phyloP scores from a whole-genome alignment of 768 basidiomycete species.

The Hemileccinum impolitum region DNA sequence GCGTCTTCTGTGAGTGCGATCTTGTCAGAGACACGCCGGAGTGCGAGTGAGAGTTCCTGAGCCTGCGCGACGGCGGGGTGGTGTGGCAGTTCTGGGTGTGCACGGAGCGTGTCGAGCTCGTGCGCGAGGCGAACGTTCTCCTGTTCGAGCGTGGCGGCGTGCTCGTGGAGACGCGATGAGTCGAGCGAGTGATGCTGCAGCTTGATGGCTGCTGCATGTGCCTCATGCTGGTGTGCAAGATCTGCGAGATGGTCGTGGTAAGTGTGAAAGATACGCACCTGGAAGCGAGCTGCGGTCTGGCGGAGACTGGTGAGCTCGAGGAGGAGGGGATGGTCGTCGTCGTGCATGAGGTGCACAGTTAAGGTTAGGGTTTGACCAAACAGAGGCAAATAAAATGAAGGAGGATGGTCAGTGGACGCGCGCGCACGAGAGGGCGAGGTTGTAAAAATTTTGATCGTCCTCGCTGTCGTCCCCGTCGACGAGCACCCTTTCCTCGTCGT shows the following conservation, averaged over 20 bases:
- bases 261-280: conserved; percentile 34
- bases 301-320: conserved; percentile 46
- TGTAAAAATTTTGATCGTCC: conserved; percentile 11
- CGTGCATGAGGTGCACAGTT: conserved; percentile 5
- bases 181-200: conserved; percentile 63
- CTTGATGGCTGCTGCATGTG: conserved; percentile 60
- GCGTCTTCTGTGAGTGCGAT: conserved; percentile 57
- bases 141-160: conserved; percentile 40
- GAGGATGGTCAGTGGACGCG: too few relatives aligned
- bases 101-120: conserved; percentile 56
- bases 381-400: conserved; percentile 16
- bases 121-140: conserved; percentile 56
- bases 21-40: conserved; percentile 67
- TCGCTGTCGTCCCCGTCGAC: conserved; percentile 7
- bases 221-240: conserved; percentile 56
- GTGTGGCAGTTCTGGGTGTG: conserved; percentile 44
- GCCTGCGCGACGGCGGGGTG: conserved; percentile 39
- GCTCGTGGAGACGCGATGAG: conserved; percentile 28
- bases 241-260: background rate
- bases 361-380: conserved; percentile 24
- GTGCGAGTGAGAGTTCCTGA: conserved; percentile 61
- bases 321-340: conserved; percentile 42
- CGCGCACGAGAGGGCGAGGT: background rate
- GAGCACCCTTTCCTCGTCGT: conserved; percentile 1
- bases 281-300: conserved; percentile 45